These are phyloP conservation scores for Xylaria sp. DNA, from an alignment of 2,329 filamentous ascomycete genomes.

Conservation along the genomic window DNA sequence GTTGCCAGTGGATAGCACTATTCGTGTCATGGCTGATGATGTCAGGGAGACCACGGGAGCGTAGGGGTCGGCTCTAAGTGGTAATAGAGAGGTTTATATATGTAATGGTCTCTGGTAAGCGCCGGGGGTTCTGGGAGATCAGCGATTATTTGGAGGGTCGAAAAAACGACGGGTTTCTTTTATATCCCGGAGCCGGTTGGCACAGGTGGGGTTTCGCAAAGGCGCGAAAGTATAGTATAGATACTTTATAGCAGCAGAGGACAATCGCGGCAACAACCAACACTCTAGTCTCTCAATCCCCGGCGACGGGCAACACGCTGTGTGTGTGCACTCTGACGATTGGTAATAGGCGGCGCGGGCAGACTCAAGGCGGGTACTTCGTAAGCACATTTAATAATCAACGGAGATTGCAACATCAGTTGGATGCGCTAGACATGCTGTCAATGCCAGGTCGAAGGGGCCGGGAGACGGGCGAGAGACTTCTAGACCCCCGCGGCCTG, in stretches of 20 bases:
- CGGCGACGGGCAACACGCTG: neutral
- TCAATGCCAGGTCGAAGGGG: neutral
- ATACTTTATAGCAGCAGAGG: no score
- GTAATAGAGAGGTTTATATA: neutral
- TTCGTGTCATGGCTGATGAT: constrained; percentile 35
- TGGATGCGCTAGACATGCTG: neutral
- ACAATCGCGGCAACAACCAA: no score
- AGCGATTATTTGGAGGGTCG: constrained; percentile 16
- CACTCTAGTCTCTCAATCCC: no score
- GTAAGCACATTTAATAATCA: constrained; percentile 29
- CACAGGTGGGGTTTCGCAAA: constrained; percentile 22
- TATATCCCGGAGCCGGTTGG: constrained; percentile 17
- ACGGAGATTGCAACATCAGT: constrained; percentile 27
- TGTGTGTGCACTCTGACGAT: neutral
- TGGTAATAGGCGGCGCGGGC: constrained; percentile 17
- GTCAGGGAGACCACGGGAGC: neutral
- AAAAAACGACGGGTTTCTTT: constrained; percentile 13
- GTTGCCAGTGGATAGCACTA: constrained; percentile 56
- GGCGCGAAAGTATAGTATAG: neutral
- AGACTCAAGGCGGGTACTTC: constrained; percentile 20
- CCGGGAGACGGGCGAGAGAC: neutral
- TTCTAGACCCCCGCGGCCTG: constrained; percentile 14
- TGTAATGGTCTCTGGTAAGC: neutral
- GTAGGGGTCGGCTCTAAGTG: neutral
- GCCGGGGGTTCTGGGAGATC: neutral